phyloP scores from a whole-genome alignment of 495 filamentous ascomycete genomes.

The Delitschia confertaspora region DNA sequence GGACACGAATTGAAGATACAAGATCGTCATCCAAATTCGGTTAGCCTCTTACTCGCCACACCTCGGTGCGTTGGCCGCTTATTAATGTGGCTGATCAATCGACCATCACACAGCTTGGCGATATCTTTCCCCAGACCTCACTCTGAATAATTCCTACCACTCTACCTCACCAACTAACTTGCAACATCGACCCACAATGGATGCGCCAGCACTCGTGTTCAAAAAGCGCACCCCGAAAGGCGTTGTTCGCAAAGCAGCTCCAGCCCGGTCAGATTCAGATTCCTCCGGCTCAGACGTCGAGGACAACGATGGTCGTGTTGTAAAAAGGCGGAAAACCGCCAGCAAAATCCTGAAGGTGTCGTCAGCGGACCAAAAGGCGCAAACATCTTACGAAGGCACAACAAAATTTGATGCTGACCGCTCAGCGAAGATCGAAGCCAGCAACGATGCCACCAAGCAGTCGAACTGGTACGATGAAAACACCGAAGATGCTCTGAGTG shows the following conservation, averaged over 20 bases:
- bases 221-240: conserved; percentile 76
- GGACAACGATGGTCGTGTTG: conserved; percentile 59
- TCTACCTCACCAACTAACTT: too few species aligned
- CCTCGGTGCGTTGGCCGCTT: too few species aligned
- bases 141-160: too few species aligned
- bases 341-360: conserved; percentile 50
- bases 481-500: conserved; percentile 40
- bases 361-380: conserved; percentile 40
- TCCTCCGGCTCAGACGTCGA: conserved; percentile 61
- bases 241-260: conserved; percentile 72
- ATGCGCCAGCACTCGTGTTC: conserved; percentile 57
- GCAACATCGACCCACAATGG: conserved; percentile 8
- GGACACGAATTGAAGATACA: too few species aligned
- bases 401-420: conserved; percentile 54
- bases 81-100: too few species aligned
- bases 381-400: conserved; percentile 38
- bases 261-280: conserved; percentile 58
- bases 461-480: conserved; percentile 85
- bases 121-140: too few species aligned
- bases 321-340: conserved; percentile 58
- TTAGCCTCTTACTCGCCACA: too few species aligned
- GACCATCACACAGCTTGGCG: too few species aligned
- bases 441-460: conserved; percentile 86
- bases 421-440: conserved; percentile 48
- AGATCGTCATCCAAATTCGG: too few species aligned